These are phyloP conservation scores for Vanilla planifolia DNA, from an alignment of 106 monocot genomes.

Conservation along the genomic window DNA sequence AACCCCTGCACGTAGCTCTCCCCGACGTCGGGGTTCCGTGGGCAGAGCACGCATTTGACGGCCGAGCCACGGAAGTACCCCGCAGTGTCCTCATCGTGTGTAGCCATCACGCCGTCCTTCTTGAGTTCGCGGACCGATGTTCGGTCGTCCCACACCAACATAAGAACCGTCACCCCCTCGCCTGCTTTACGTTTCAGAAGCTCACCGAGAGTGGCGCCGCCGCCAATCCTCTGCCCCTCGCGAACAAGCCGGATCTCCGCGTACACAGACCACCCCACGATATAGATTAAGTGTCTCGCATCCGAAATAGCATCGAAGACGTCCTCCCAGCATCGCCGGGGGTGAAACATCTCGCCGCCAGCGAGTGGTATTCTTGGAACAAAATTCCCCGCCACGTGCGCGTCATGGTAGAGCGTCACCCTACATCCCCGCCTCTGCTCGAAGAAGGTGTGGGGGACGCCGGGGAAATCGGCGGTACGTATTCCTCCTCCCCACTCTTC, in stretches of 20 bases:
- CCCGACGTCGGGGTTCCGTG: constrained; percentile 28
- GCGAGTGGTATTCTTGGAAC: neutral
- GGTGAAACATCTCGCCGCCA: constrained; percentile 13
- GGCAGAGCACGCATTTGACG: constrained; percentile 36
- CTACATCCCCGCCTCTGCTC: constrained; percentile 4
- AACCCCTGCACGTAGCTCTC: constrained; percentile 28
- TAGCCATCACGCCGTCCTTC: constrained; percentile 38
- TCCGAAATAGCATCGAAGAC: constrained; percentile 27
- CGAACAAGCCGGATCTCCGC: constrained; percentile 23
- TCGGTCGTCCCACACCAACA: constrained; percentile 47
- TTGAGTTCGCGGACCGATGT: constrained; percentile 27
- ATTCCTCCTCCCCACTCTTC: constrained; percentile 9
- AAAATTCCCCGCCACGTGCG: constrained; percentile 7
- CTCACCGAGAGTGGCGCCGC: constrained; percentile 23
- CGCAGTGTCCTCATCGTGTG: constrained; percentile 37
- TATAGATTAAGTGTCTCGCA: constrained; percentile 26
- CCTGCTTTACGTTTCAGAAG: constrained; percentile 35
- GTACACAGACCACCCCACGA: constrained; percentile 49
- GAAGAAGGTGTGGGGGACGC: constrained; percentile 20
- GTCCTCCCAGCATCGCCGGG: constrained; percentile 35
- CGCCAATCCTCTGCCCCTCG: constrained; percentile 1
- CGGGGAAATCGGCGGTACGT: neutral
- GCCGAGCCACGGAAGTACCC: constrained; percentile 25
- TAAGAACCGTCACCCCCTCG: constrained; percentile 32
- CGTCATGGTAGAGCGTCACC: constrained; percentile 20